phyloP scores from a whole-genome alignment of 2,329 filamentous ascomycete genomes.

The Alternaria triticina region DNA sequence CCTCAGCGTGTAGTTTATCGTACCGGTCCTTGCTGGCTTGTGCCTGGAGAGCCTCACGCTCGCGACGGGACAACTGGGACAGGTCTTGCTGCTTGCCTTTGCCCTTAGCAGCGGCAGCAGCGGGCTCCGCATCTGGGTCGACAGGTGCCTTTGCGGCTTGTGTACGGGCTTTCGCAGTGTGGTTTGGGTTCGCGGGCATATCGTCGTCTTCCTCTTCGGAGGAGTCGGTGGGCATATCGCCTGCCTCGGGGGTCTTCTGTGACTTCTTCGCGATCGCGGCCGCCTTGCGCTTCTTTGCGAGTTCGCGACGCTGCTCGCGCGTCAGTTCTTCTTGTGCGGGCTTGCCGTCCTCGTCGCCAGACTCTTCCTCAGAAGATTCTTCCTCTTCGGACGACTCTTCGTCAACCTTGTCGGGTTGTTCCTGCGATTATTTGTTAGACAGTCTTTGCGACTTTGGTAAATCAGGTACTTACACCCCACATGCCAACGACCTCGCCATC shows the following conservation, averaged over 20 bases:
- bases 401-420: slow-evolving; percentile 57
- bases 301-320: slow-evolving; percentile 86
- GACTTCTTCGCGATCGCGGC: slow-evolving; percentile 82
- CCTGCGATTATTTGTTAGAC: slow-evolving; percentile 33
- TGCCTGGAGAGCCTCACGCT: slow-evolving; percentile 82
- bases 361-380: slow-evolving; percentile 55
- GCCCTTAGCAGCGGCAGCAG: slow-evolving; percentile 61
- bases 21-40: slow-evolving; percentile 89
- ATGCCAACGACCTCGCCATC: slow-evolving; percentile 90
- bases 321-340: slow-evolving; percentile 65
- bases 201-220: slow-evolving; percentile 66
- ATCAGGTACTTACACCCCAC: slow-evolving; percentile 69
- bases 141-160: slow-evolving; percentile 66
- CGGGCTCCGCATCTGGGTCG: slow-evolving; percentile 53
- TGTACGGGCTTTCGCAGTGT: slow-evolving; percentile 70
- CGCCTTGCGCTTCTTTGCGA: slow-evolving; percentile 89
- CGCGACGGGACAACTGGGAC: slow-evolving; percentile 68
- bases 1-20: slow-evolving; percentile 87
- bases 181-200: slow-evolving; percentile 91
- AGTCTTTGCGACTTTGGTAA: neutral
- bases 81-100: slow-evolving; percentile 61
- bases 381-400: slow-evolving; percentile 51
- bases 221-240: slow-evolving; percentile 80
- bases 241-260: slow-evolving; percentile 74
- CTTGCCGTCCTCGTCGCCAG: slow-evolving; percentile 50